Base-by-base conservation (phyloP, 192 early-diverging fungal species). In the Backusella luteola region DNA sequence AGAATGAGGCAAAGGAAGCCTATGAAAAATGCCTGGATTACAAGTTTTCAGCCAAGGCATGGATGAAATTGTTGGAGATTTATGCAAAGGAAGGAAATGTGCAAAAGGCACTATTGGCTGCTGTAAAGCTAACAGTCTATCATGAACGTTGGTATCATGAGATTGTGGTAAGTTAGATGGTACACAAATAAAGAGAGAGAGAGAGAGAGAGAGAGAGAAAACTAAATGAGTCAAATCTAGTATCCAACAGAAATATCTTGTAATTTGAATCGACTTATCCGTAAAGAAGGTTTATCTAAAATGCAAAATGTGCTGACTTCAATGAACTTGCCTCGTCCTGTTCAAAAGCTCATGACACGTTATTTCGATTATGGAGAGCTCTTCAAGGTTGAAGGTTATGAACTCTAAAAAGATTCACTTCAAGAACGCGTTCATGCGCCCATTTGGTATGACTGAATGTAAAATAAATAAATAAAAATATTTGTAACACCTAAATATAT, bases 81-180 rank as follows among this genome's bases (percentile, higher is more conserved):
- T 92, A 95, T 73, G 87, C 93, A 0, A 87, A 91, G 1, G 94
- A 97, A 74, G 91, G 93, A 21, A 89, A 98, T 75, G 86, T 97
- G 35, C 88, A 93, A 73, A 88, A 88, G 70, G 93, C 96, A 23
- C 85, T 98, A 74, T 85, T 90, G 67, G 93, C 91, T 4, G 90
- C 93, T 34, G 94, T 93, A 44, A 94, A 93, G 83, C 85, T 98
- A 71, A 89, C 95, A 15, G 90, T 93, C 9, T 92, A 94, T 66
- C 88, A 96, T 71, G 96, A 98, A 73, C 89, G 96, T 34, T 93
- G 96, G 87, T 97, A 95, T 84, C 93, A 94, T 75, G 94, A 96
- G 70, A 95, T 93, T 82, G 89, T 92, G 19, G 92, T 93, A 87
- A 87, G 90, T 32, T 32, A 32, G 32, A 32, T 32, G 0, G 2